These are phyloP conservation scores for Orbilia brochopaga DNA, from an alignment of 2,329 filamentous ascomycete species.

Conservation along the genomic window DNA sequence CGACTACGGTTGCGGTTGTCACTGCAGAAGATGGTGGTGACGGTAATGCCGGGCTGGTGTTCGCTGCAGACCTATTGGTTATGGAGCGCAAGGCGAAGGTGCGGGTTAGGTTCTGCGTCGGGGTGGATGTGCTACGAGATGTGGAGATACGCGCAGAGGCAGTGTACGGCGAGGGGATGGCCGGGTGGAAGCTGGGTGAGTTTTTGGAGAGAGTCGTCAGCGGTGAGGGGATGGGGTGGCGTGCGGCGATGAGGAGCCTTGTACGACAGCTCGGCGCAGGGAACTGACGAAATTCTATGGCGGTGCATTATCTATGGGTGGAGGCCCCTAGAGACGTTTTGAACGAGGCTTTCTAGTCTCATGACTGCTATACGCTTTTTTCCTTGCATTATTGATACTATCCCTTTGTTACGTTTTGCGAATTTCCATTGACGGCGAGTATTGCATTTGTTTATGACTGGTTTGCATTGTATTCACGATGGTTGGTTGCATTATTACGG, in stretches of 20 bases:
- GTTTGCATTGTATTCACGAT: too few species aligned
- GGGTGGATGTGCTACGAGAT: conserved; percentile 63
- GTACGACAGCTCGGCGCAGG: conserved; percentile 20
- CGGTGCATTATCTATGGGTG: background rate
- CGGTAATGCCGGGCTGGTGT: conserved; percentile 69
- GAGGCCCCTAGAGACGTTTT: too few species aligned
- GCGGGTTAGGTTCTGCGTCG: conserved; percentile 64
- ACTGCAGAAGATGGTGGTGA: too few species aligned
- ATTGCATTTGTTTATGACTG: too few species aligned
- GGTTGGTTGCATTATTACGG: too few species aligned
- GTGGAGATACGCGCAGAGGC: conserved; percentile 68
- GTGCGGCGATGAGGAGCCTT: conserved; percentile 41
- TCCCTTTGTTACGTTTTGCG: background rate
- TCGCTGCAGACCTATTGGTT: conserved; percentile 67
- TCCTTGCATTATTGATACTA: too few species aligned
- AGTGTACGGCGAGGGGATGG: conserved; percentile 79
- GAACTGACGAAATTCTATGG: conserved; percentile 2
- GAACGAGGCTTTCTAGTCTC: too few species aligned
- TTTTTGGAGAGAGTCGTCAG: conserved; percentile 65
- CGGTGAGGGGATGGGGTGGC: conserved; percentile 40
- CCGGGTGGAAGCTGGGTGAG: conserved; percentile 75
- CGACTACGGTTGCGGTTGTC: conserved; percentile 69
- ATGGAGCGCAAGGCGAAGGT: conserved; percentile 73
- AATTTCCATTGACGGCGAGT: too few species aligned
- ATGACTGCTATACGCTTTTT: too few species aligned